Evolutionary conservation across 495 filamentous ascomycete genomes (phyloP).

Genomic region (Eremomyces bilateralis): DNA sequence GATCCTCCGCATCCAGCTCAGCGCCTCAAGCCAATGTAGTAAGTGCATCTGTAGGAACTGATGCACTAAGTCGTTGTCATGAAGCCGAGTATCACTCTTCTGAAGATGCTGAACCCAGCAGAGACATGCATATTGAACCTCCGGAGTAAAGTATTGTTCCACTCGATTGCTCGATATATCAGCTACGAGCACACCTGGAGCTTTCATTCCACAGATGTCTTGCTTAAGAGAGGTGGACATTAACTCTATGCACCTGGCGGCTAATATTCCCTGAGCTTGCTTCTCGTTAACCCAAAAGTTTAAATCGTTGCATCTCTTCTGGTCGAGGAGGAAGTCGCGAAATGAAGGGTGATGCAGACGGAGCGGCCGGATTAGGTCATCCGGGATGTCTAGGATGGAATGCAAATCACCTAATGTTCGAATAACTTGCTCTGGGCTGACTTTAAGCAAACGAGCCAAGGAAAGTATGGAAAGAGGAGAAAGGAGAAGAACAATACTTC

Average conservation of each 20-base stretch:
- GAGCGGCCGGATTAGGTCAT: neutral
- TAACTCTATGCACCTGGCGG: neutral
- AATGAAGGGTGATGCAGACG: too few species aligned
- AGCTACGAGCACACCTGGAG: neutral
- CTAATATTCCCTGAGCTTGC: neutral
- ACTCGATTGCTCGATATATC: neutral
- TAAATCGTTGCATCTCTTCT: neutral
- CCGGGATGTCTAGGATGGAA: neutral
- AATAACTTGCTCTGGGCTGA: neutral
- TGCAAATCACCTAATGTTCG: neutral
- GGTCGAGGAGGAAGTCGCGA: neutral
- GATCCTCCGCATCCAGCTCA: too few species aligned
- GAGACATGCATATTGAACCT: too few species aligned
- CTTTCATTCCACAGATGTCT: neutral
- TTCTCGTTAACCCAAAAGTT: neutral
- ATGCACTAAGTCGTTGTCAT: neutral
- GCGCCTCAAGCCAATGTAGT: too few species aligned
- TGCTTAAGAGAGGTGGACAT: neutral
- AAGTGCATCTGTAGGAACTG: neutral
- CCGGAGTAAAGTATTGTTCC: conserved; percentile 1
- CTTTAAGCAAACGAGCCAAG: neutral
- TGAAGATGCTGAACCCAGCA: too few species aligned
- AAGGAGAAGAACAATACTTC: conserved; percentile 1
- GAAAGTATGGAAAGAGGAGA: conserved; percentile 1
- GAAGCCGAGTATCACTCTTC: too few species aligned